Conservation (phyloP, 768 basidiomycete species). For the Russula ochroleuca region DNA sequence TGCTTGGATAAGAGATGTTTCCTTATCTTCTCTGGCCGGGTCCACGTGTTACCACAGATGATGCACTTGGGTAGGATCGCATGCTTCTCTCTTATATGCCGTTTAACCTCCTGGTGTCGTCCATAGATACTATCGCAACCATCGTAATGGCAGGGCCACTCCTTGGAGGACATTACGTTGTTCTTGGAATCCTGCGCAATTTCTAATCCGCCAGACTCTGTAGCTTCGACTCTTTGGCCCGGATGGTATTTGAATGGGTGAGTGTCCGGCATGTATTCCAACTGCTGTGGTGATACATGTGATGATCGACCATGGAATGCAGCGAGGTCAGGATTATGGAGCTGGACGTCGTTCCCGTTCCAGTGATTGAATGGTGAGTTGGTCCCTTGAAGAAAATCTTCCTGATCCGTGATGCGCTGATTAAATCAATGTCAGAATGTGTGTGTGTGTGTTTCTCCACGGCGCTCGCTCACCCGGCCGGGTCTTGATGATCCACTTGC, state of each 20-base stretch:
- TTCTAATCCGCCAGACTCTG: neutral
- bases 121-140: neutral
- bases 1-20: neutral
- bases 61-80: neutral
- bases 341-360: neutral
- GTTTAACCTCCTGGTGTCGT: constrained; percentile 1
- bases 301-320: neutral
- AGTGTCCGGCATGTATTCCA: neutral
- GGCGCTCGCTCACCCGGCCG: neutral
- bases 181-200: neutral
- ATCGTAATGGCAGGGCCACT: neutral
- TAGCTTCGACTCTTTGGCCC: neutral
- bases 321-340: neutral
- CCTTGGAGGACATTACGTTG: neutral
- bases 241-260: neutral
- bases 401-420: neutral
- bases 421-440: neutral
- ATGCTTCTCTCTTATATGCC: constrained; percentile 7
- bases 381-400: neutral
- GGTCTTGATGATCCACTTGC: neutral
- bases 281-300: neutral
- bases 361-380: neutral
- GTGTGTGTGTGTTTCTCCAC: too few species aligned
- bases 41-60: constrained; percentile 7
- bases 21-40: neutral